These are phyloP conservation scores for Starmerella powellii DNA, from an alignment of 805 yeast genomes.

Conservation along the genomic window DNA sequence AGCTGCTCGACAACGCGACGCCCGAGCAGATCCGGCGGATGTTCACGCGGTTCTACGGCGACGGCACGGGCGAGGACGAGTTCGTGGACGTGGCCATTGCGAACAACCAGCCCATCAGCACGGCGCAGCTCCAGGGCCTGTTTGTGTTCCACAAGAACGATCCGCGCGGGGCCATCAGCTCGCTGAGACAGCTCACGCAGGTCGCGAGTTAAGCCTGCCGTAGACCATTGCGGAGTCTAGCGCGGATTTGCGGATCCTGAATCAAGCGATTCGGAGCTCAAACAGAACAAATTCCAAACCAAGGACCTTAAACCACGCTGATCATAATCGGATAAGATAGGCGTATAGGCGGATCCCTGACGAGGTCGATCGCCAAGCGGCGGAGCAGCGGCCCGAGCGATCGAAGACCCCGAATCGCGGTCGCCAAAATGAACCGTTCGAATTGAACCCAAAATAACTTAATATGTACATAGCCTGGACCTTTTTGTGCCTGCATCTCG, in stretches of 20 bases:
- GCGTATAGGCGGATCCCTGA: background rate
- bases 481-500: too few species aligned
- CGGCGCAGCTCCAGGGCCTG: constrained; percentile 91
- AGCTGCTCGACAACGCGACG: constrained; percentile 76
- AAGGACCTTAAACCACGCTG: background rate
- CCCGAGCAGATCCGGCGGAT: constrained; percentile 64
- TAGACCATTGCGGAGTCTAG: too few species aligned
- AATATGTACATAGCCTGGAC: too few species aligned
- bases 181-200: constrained; percentile 32
- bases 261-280: background rate
- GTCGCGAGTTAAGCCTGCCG: background rate
- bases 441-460: too few species aligned
- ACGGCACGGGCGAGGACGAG: constrained; percentile 40
- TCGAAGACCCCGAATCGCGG: too few species aligned
- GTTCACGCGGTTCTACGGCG: constrained; percentile 79
- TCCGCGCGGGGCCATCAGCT: constrained; percentile 61
- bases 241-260: background rate
- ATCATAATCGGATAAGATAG: background rate
- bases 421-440: too few species aligned
- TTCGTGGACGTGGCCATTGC: constrained; percentile 37
- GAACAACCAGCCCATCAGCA: constrained; percentile 52
- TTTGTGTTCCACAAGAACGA: constrained; percentile 83
- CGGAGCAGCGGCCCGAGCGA: too few species aligned
- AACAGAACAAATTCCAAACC: background rate
- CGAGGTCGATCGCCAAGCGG: too few species aligned